Conservation (phyloP, 208 protist genomes). For the Crithidia fasciculata region DNA sequence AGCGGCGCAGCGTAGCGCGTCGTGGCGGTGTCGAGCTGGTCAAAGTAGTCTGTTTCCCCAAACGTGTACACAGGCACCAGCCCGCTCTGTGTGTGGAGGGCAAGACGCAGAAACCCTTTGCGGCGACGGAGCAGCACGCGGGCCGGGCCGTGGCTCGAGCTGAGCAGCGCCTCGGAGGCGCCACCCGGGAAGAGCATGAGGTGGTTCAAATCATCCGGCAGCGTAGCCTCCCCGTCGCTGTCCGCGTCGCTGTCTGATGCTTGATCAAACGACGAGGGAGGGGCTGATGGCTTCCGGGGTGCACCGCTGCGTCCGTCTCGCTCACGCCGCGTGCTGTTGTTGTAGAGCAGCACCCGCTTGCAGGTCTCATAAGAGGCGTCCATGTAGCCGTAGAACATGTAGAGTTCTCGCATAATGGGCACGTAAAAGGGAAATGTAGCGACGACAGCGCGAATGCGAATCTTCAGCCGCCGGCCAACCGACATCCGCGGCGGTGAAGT, state of each 20-base stretch:
- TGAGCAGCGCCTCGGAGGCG: conserved; percentile 57
- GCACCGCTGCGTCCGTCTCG: conserved; percentile 1
- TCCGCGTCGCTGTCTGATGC: background rate
- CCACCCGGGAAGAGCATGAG: conserved; percentile 60
- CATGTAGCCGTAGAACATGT: conserved; percentile 56
- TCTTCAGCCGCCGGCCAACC: conserved; percentile 12
- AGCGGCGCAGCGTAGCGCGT: conserved; percentile 24
- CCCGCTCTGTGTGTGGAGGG: conserved; percentile 39
- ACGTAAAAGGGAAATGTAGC: conserved; percentile 68
- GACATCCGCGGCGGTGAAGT: background rate
- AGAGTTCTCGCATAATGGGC: conserved; percentile 59
- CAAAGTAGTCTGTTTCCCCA: conserved; percentile 62
- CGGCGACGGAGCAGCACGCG: conserved; percentile 51
- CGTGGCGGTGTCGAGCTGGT: conserved; percentile 33
- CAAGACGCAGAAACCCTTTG: conserved; percentile 58
- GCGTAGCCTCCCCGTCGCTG: conserved; percentile 14
- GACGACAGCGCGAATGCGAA: conserved; percentile 50
- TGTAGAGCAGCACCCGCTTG: conserved; percentile 38
- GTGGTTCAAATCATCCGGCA: conserved; percentile 33
- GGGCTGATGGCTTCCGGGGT: background rate
- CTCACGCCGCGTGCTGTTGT: conserved; percentile 34
- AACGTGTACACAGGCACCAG: conserved; percentile 65
- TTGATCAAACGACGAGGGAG: no score
- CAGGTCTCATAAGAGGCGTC: conserved; percentile 54
- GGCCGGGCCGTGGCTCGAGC: conserved; percentile 33